These are phyloP conservation scores for Moesziomyces sp. DNA, from an alignment of 1,284 basidiomycete genomes.

Conservation along the genomic window DNA sequence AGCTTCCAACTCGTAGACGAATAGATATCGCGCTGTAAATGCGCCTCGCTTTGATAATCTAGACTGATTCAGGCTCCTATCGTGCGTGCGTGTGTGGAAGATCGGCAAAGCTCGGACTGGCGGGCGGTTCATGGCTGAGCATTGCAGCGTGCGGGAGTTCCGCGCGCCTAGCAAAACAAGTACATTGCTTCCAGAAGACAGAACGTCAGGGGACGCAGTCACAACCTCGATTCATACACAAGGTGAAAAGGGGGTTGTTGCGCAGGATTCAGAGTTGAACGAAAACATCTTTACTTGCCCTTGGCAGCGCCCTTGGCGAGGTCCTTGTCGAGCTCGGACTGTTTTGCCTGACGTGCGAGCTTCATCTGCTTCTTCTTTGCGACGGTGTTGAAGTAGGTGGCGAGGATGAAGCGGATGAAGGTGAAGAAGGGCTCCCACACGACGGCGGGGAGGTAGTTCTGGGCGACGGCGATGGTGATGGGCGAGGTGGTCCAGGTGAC, in stretches of 20 bases:
- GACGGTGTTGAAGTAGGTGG: conserved; percentile 59
- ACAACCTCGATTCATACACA: not conserved
- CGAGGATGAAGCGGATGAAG: conserved; percentile 53
- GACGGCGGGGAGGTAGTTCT: conserved; percentile 76
- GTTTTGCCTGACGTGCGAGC: conserved; percentile 39
- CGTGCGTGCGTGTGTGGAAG: no score
- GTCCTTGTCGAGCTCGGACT: conserved; percentile 35
- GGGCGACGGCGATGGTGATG: conserved; percentile 77
- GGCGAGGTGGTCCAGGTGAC: conserved; percentile 82
- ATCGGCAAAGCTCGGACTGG: no score
- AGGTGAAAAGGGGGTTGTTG: not conserved
- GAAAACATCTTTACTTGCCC: conserved; percentile 32
- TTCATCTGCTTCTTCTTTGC: conserved; percentile 64
- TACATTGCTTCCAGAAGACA: conserved; percentile 1
- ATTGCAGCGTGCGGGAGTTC: no score
- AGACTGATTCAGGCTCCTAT: no score
- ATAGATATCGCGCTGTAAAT: not conserved
- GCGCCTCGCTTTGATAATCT: no score
- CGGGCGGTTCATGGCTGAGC: not conserved
- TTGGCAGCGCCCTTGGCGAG: conserved; percentile 52
- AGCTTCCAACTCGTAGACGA: conserved; percentile 68
- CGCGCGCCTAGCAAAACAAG: not conserved
- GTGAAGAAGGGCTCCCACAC: conserved; percentile 61
- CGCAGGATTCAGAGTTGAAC: no score
- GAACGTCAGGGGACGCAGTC: no score